Conservation (phyloP, 192 early-diverging fungal species). For the Coemansia sp. region DNA sequence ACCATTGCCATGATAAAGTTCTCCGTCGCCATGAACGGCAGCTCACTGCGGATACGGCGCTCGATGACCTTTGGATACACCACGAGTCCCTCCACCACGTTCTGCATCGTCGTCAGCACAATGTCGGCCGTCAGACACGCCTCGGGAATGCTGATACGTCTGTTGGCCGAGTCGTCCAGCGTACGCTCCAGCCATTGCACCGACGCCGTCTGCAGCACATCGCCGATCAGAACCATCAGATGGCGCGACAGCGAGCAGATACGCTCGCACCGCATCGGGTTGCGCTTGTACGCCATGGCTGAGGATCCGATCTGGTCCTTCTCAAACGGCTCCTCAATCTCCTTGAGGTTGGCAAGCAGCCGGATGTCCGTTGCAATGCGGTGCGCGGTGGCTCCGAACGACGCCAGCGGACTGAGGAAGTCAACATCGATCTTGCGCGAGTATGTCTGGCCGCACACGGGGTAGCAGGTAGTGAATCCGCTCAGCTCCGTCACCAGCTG, state of each 20-base stretch:
- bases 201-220: conserved; percentile 86
- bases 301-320: conserved; percentile 98
- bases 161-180: conserved; percentile 95
- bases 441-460: conserved; percentile 97
- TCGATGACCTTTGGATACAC: conserved; percentile 96
- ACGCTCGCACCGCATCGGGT: conserved; percentile 98
- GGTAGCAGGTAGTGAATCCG: conserved; percentile 82
- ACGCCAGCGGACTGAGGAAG: conserved; percentile 77
- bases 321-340: conserved; percentile 99
- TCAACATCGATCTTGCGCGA: conserved; percentile 97
- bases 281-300: conserved; percentile 99
- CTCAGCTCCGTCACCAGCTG: conserved; percentile 84
- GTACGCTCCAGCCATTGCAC: conserved; percentile 98
- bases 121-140: conserved; percentile 97
- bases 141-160: conserved; percentile 93
- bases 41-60: conserved; percentile 86
- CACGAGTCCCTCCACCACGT: conserved; percentile 96
- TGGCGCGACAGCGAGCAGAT: conserved; percentile 95
- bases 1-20: conserved; percentile 99
- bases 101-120: conserved; percentile 90
- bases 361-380: conserved; percentile 97
- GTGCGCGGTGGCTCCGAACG: conserved; percentile 95
- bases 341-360: conserved; percentile 93
- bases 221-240: conserved; percentile 85
- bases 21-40: conserved; percentile 99